Conservation (phyloP, 495 filamentous ascomycete species). For the Hypoxylon crocopeplum region DNA sequence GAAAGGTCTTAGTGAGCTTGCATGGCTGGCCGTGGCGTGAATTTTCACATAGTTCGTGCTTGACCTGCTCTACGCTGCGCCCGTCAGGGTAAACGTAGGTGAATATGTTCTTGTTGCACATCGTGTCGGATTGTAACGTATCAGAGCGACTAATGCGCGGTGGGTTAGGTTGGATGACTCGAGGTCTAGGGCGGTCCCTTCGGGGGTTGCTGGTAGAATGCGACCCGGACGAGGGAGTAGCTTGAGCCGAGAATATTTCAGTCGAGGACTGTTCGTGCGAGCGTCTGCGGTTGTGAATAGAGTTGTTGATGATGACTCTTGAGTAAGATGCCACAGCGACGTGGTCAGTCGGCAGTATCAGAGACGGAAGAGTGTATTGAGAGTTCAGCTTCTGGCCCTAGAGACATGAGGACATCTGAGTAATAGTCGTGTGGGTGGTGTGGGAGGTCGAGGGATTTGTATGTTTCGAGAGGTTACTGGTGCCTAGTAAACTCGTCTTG, state of each 20-base stretch:
- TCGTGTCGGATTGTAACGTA: conserved; percentile 42
- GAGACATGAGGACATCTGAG: conserved; percentile 53
- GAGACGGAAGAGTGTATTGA: conserved; percentile 45
- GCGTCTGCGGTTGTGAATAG: conserved; percentile 36
- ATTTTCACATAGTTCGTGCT: conserved; percentile 27
- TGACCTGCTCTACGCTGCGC: conserved; percentile 25
- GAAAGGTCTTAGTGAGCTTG: conserved; percentile 29
- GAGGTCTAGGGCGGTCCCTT: conserved; percentile 23
- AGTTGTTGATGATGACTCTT: conserved; percentile 43
- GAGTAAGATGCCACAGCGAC: conserved; percentile 29
- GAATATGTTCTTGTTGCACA: conserved; percentile 52
- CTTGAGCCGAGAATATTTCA: conserved; percentile 20
- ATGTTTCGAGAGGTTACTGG: conserved; percentile 16
- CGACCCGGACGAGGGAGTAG: conserved; percentile 15
- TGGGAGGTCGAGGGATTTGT: conserved; percentile 31
- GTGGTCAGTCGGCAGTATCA: conserved; percentile 53
- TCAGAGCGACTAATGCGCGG: conserved; percentile 33
- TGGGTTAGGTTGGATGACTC: conserved; percentile 34
- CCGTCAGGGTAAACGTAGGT: conserved; percentile 37
- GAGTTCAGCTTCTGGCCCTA: conserved; percentile 44
- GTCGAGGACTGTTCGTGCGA: conserved; percentile 21
- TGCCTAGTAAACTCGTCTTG: conserved; percentile 22
- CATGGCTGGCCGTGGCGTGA: conserved; percentile 29
- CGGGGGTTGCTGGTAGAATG: conserved; percentile 16
- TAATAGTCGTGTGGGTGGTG: conserved; percentile 4